Evolutionary conservation across 1,284 basidiomycete species (phyloP), one percentile per base, ranked within the genome.

Genomic region (Mycosarcoma mackinlayi): DNA sequence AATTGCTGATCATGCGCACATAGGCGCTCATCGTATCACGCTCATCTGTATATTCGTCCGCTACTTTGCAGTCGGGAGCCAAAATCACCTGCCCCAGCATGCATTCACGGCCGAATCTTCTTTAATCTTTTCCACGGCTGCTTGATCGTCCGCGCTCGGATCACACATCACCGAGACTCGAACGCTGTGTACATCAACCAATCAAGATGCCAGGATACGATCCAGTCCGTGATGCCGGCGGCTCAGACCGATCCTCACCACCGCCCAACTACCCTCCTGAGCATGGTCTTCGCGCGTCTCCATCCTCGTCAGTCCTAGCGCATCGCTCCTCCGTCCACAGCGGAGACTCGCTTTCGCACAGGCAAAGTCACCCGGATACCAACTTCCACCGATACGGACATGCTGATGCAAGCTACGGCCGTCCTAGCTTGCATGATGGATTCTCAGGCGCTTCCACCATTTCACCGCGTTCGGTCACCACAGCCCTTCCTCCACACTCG

Each of bases 171-270:
- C n/a, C n/a, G n/a, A n/a, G n/a, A n/a, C n/a, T n/a, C n/a, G n/a
- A n/a, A n/a, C n/a, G n/a, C n/a, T n/a, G n/a, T n/a, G n/a, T n/a
- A n/a, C n/a, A n/a, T n/a, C n/a, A n/a, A n/a, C n/a, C n/a, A n/a
- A n/a, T 19, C 52, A 33, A n/a, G 18, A 59, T 60, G 57, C 52
- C 56, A 1, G 52, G 52, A 16, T 66, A 66, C 42, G 63, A 66
- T 23, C 63, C 63, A 4, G 63, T 66, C 18, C 56, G 63, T 8
- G 63, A 66, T 37, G 63, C 63, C 21, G 63, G 63, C 31, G 56
- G 56, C 21, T 56, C 56, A 23, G 63, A 60, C 42, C 37, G 57
- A n/a, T 55, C 56, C 11, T 66, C 63, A 33, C 57, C 63, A 27
- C 44, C 57, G 16, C 46, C 56, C 0, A 37, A 41, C 8, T 31